Evolutionary conservation across 2,329 filamentous ascomycete genomes (phyloP), one percentile per base, ranked within the genome.

Genomic region (Claviceps africana): DNA sequence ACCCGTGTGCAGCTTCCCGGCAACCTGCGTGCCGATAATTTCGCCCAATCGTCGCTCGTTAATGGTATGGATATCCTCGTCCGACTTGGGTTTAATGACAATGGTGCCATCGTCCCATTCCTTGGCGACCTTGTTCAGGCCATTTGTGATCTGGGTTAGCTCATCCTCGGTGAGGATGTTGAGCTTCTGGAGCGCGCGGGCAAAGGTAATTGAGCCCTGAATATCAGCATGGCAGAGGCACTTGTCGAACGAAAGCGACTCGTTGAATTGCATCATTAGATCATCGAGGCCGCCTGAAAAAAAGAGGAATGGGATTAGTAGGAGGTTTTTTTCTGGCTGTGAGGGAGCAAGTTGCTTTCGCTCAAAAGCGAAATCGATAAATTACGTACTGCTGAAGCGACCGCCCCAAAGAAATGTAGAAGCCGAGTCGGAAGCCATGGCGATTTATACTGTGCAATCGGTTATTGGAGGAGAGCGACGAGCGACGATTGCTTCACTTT

Each of bases 141-240:
- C 49, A 28, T 15, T n/a, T 11, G 22, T 33, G 30, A 51, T 51
- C 22, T 39, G 49, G 30, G 13, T 11, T 8, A 51, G 31, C 22
- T 51, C 49, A 11, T 45, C 42, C 28, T 35, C 49, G 21, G 78
- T 82, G 50, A 85, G 71, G 59, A 85, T 81, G 55, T 76, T 76
- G 52, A 71, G 75, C 60, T 79, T 79, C 56, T 70, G 70, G 64
- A 84, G 83, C 28, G 80, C 82, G 53, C 79, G 74, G 45, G 82
- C 82, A 59, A 80, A 85, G 8, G 82, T 81, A 54, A 83, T 76
- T 25, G 76, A 81, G 55, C 82, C 82, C 30, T 71, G 73, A 58
- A 85, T 83, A 58, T 85, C 82, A 61, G 83, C 78, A 43, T 74
- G 74, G 68, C 81, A 83, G 64, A 85, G 77, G 53, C 73, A 72